Evolutionary conservation across 192 early-diverging fungal genomes (phyloP).

Genomic region (Nowakowskiella sp.): DNA sequence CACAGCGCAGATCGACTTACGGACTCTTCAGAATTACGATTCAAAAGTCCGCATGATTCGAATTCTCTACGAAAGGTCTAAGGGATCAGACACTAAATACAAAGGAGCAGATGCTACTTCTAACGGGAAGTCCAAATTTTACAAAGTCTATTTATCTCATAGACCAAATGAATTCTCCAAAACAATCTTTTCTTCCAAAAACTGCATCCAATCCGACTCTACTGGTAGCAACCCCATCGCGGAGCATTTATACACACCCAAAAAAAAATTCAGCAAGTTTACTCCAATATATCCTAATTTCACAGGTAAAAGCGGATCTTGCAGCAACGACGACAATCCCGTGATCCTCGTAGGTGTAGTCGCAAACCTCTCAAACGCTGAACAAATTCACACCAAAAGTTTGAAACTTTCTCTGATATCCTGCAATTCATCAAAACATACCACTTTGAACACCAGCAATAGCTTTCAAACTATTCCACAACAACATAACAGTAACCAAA

Average conservation of each 20-base stretch:
- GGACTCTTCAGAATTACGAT: no score
- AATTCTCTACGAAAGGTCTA: no score
- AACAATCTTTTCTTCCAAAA: no score
- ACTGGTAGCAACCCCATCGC: constrained; percentile 96
- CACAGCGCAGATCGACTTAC: no score
- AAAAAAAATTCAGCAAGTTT: constrained; percentile 66
- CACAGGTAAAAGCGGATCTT: constrained; percentile 57
- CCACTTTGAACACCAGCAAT: constrained; percentile 62
- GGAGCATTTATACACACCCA: constrained; percentile 87
- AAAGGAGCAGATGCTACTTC: no score
- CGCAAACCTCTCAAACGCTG: constrained; percentile 68
- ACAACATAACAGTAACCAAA: constrained; percentile 92
- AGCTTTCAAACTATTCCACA: constrained; percentile 74
- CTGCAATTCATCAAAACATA: constrained; percentile 14
- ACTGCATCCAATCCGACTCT: constrained; percentile 93
- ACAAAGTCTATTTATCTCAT: no score
- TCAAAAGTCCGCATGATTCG: no score
- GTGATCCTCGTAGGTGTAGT: constrained; percentile 36
- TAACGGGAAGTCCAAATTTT: no score
- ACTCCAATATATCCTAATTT: constrained; percentile 78
- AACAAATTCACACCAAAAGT: constrained; percentile 31
- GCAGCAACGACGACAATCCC: constrained; percentile 22
- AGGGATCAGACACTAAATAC: no score
- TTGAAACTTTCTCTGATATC: constrained; percentile 8
- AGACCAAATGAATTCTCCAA: no score